Conservation (phyloP, 495 filamentous ascomycete species). For the Physcia stellaris region DNA sequence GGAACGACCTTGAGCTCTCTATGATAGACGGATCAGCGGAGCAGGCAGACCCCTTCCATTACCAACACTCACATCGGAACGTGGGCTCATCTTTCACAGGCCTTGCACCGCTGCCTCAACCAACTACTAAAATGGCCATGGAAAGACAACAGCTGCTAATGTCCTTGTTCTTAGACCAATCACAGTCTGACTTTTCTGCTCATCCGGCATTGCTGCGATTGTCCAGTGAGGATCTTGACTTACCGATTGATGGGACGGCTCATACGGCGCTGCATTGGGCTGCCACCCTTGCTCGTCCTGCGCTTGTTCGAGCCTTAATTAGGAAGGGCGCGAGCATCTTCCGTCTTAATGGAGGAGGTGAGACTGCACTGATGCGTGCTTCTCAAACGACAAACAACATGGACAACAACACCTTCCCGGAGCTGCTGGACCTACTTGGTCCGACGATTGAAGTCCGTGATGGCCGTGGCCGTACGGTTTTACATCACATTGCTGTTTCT, state of each 20-base stretch:
- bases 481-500: conserved; percentile 92
- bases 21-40: conserved; percentile 51
- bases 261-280: conserved; percentile 95
- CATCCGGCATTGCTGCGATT: conserved; percentile 56
- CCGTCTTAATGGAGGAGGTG: conserved; percentile 73
- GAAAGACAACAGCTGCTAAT: conserved; percentile 68
- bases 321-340: conserved; percentile 71
- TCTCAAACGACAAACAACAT: conserved; percentile 82
- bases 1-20: conserved; percentile 15
- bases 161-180: conserved; percentile 71
- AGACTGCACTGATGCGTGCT: conserved; percentile 82
- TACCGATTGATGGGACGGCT: conserved; percentile 71
- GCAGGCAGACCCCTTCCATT: conserved; percentile 71
- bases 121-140: conserved; percentile 50
- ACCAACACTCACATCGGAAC: conserved; percentile 42
- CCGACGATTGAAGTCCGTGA: conserved; percentile 86
- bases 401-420: conserved; percentile 67
- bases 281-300: conserved; percentile 79
- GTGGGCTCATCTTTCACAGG: conserved; percentile 41
- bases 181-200: conserved; percentile 45
- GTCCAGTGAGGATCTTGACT: conserved; percentile 71
- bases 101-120: conserved; percentile 55
- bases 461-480: conserved; percentile 73
- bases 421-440: conserved; percentile 74
- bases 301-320: conserved; percentile 66